Conservation (phyloP, 495 filamentous ascomycete genomes). For the Neurospora sp. region DNA sequence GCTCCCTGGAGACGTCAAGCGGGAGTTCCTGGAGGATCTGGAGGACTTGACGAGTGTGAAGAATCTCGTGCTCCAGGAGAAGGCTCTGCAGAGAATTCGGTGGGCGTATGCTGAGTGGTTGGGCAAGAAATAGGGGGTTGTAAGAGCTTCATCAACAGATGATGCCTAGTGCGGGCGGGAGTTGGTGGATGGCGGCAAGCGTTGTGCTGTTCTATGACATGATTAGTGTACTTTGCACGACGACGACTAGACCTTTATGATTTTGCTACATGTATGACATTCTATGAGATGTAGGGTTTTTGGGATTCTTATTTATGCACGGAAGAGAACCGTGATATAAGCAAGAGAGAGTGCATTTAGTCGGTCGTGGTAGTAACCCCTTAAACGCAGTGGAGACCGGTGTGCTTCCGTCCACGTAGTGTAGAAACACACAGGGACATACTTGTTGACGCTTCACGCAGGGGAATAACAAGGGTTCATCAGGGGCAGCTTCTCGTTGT, state of each 20-base stretch:
- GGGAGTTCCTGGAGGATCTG: conserved; percentile 78
- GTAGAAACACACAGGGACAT: not conserved
- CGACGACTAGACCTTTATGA: not conserved
- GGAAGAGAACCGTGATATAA: not conserved
- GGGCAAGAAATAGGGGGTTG: conserved; percentile 3
- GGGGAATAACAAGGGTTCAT: not conserved
- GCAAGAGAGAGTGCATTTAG: no score
- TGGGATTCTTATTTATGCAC: not conserved
- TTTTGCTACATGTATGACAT: not conserved
- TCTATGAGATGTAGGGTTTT: not conserved
- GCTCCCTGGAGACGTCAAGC: conserved; percentile 59
- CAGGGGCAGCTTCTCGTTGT: not conserved
- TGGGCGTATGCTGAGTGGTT: conserved; percentile 83
- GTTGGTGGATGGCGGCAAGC: not conserved
- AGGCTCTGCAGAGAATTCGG: conserved; percentile 67
- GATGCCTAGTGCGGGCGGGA: not conserved
- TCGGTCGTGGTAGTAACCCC: not conserved
- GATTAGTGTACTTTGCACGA: not conserved
- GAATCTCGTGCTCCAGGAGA: conserved; percentile 62
- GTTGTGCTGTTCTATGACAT: not conserved
- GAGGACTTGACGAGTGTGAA: conserved; percentile 72
- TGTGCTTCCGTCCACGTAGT: not conserved
- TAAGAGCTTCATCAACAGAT: not conserved
- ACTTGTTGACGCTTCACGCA: not conserved
- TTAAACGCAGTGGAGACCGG: not conserved